phyloP scores from a whole-genome alignment of 129 eudicot genomes.

The Logfia minima region DNA sequence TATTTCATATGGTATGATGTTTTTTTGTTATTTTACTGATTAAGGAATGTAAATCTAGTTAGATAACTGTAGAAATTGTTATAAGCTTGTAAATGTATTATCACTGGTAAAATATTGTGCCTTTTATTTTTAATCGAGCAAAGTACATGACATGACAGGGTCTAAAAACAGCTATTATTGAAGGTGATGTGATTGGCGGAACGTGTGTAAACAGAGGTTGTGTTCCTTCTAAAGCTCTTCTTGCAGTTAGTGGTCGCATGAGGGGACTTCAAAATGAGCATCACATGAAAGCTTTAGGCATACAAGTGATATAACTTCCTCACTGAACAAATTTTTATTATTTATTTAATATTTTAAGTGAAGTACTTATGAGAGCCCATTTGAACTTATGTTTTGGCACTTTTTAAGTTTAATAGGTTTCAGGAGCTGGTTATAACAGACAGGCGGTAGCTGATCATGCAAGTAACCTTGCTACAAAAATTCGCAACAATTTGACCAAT shows the following conservation, averaged over 20 bases:
- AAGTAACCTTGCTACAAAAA: slow-evolving; percentile 79
- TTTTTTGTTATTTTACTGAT: neutral
- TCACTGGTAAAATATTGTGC: neutral
- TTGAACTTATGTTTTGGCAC: slow-evolving; percentile 18
- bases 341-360: too few relatives aligned
- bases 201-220: slow-evolving; percentile 96
- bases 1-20: too few relatives aligned
- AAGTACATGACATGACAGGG: slow-evolving; percentile 54
- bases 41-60: too few relatives aligned
- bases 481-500: slow-evolving; percentile 75
- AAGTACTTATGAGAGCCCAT: neutral
- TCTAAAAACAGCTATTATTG: slow-evolving; percentile 86
- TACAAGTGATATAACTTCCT: slow-evolving; percentile 54
- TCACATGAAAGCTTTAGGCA: slow-evolving; percentile 78
- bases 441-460: slow-evolving; percentile 96
- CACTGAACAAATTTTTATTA: neutral
- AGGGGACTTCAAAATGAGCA: slow-evolving; percentile 86
- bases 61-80: neutral
- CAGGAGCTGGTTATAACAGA: slow-evolving; percentile 82
- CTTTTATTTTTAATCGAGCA: neutral
- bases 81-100: neutral
- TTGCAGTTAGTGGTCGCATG: slow-evolving; percentile 95
- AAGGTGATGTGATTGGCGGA: slow-evolving; percentile 93
- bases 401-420: slow-evolving; percentile 54
- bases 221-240: slow-evolving; percentile 96